phyloP scores from a whole-genome alignment of 2,329 filamentous ascomycete genomes.

The Fusarium nisikadoi region DNA sequence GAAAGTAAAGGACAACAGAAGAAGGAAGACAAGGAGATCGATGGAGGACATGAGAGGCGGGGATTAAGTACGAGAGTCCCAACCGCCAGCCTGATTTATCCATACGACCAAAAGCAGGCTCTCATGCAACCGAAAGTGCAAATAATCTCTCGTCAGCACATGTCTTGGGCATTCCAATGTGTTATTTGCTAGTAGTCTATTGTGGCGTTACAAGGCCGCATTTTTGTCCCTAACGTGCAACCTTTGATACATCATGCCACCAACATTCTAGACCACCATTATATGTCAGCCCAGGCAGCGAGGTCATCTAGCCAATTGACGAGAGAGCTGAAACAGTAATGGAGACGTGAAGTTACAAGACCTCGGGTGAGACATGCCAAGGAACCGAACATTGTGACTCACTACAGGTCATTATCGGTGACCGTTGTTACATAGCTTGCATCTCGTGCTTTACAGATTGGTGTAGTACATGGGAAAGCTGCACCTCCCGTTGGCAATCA shows the following conservation, averaged over 20 bases:
- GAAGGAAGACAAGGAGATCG: no score
- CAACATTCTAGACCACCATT: background rate
- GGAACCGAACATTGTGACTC: fast-evolving
- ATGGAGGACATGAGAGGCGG: no score
- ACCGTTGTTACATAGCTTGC: fast-evolving
- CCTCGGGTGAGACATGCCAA: background rate
- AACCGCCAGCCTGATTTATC: background rate
- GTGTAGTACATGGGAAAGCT: no score
- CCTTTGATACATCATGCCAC: background rate
- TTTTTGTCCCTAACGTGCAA: background rate
- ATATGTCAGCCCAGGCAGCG: background rate
- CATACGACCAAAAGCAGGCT: background rate
- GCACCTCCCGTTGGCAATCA: no score
- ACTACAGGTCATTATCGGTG: background rate
- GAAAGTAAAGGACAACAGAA: fast-evolving
- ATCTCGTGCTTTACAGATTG: background rate
- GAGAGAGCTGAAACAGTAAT: background rate
- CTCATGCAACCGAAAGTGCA: background rate
- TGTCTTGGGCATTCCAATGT: fast-evolving
- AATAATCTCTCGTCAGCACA: background rate
- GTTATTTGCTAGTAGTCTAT: background rate
- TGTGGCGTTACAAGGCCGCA: background rate
- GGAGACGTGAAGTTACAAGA: background rate
- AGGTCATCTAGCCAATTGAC: background rate
- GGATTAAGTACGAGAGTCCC: background rate